phyloP scores from a whole-genome alignment of 441 rosid species.

The Corymbia citriodora region DNA sequence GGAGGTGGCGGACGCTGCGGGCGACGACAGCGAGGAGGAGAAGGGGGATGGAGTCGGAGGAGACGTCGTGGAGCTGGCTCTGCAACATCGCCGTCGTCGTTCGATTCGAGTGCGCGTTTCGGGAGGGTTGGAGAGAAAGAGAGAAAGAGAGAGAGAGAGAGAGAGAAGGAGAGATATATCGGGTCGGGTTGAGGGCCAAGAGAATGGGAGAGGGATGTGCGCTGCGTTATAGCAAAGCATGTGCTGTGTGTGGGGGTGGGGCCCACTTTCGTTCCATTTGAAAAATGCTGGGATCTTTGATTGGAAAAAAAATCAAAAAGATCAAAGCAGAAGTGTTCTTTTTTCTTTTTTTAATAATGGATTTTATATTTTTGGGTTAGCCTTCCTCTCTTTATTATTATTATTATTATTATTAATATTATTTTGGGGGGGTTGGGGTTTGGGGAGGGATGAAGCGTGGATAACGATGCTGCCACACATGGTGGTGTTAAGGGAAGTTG shows the following conservation, averaged over 20 bases:
- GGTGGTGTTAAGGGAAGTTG: neutral
- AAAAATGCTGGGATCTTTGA: neutral
- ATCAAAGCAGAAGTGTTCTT: neutral
- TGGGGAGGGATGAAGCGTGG: neutral
- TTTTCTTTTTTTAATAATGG: neutral
- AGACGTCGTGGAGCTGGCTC: conserved; percentile 59
- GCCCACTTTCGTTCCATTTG: neutral
- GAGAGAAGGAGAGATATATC: neutral
- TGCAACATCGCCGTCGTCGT: conserved; percentile 44
- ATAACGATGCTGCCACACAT: neutral
- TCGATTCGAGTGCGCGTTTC: neutral
- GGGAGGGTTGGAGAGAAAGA: neutral
- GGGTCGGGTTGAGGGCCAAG: neutral
- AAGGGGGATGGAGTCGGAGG: conserved; percentile 35
- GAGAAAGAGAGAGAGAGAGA: neutral
- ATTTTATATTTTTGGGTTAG: neutral
- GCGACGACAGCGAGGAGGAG: conserved; percentile 5
- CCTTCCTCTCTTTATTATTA: neutral
- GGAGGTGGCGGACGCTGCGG: neutral
- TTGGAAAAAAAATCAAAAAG: neutral
- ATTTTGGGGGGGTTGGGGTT: neutral
- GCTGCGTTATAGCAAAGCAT: neutral
- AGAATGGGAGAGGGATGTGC: neutral
- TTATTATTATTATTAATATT: too few relatives aligned
- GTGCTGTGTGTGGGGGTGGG: neutral